A percentile compares a stretch with the other conserved stretches of the same genome.
phyloP scores from a whole-genome alignment of 345 rosid genomes.

The Excoecaria agallocha region DNA sequence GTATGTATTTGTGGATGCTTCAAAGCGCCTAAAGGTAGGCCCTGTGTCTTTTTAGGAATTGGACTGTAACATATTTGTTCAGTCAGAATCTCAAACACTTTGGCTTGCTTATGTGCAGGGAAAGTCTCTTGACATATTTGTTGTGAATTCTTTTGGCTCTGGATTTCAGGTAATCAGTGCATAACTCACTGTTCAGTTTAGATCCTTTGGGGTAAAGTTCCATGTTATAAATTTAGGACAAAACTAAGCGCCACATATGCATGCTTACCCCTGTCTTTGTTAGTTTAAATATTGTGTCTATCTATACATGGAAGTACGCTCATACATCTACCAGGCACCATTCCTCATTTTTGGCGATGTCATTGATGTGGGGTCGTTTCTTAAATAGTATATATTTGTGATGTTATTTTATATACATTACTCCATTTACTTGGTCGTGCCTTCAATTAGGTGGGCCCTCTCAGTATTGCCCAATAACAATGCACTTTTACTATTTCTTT shows the following conservation, averaged over 20 bases:
- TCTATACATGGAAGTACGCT: neutral
- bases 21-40: constrained; percentile 60
- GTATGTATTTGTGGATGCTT: constrained; percentile 67
- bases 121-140: constrained; percentile 87
- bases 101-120: constrained; percentile 46
- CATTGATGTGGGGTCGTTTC: neutral
- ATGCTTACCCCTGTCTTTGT: neutral
- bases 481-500: neutral
- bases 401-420: neutral
- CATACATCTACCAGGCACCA: neutral
- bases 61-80: constrained; percentile 4
- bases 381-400: neutral
- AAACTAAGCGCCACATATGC: neutral
- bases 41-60: constrained; percentile 10
- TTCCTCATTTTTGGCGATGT: neutral
- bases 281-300: neutral
- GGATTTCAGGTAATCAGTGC: constrained; percentile 71
- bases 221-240: neutral
- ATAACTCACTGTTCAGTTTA: constrained; percentile 12
- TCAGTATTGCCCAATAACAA: neutral
- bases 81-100: constrained; percentile 15
- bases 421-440: neutral
- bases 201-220: neutral
- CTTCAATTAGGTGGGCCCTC: neutral
- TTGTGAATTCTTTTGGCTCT: constrained; percentile 89